Evolutionary conservation across 2,329 filamentous ascomycete species (phyloP).

Genomic region (Diaporthe sp.): DNA sequence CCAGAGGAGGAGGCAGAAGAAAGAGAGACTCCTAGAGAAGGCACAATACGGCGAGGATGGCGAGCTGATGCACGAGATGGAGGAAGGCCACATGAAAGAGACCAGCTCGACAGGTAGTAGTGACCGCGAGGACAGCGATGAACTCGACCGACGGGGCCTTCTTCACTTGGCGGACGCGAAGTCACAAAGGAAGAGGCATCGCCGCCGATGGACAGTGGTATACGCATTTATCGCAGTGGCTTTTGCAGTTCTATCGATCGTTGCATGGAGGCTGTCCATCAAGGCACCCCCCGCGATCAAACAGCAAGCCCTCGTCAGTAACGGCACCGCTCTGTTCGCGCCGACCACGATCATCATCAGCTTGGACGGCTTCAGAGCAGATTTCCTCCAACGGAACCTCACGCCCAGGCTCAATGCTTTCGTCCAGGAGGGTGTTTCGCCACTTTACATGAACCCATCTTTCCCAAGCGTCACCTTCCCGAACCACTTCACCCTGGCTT

Average conservation of each 20-base stretch:
- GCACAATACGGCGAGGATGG: constrained; percentile 77
- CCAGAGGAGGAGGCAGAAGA: constrained; percentile 66
- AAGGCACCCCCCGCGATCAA: constrained; percentile 54
- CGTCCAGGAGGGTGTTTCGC: constrained; percentile 86
- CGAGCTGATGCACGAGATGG: constrained; percentile 90
- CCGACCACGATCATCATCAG: constrained; percentile 96
- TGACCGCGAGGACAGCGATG: constrained; percentile 71
- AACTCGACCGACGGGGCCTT: constrained; percentile 68
- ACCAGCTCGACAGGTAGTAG: constrained; percentile 76
- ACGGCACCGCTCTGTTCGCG: constrained; percentile 90
- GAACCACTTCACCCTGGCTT: constrained; percentile 94
- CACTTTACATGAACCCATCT: constrained; percentile 91
- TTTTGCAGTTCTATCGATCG: constrained; percentile 68
- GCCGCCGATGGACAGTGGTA: constrained; percentile 68
- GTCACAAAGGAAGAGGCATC: constrained; percentile 64
- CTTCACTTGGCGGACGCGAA: constrained; percentile 63
- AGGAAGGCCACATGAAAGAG: constrained; percentile 80
- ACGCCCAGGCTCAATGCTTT: constrained; percentile 87
- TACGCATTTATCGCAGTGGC: constrained; percentile 65
- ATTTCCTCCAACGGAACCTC: constrained; percentile 87
- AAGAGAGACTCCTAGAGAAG: constrained; percentile 65
- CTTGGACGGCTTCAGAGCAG: constrained; percentile 94
- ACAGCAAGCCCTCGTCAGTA: constrained; percentile 67
- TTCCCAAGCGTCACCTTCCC: constrained; percentile 98
- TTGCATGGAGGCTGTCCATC: constrained; percentile 72